Base-by-base conservation (phyloP, 2,329 filamentous ascomycete species). In the Trichoderma koningiopsis region DNA sequence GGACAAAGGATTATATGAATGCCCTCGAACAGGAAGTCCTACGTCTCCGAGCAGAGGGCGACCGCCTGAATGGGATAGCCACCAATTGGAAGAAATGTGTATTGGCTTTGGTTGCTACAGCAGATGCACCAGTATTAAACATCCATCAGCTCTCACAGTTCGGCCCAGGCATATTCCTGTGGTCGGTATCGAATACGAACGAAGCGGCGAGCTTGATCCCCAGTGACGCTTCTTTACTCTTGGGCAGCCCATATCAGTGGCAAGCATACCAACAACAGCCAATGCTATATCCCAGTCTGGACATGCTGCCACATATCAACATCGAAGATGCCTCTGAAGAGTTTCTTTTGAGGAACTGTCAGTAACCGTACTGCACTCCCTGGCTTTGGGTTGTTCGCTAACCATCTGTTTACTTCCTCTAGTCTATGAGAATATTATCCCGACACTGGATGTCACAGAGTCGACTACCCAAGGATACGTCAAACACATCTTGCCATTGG, bases 1-100 rank as follows among this genome's bases (percentile, higher is more conserved):
- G 61, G 35, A 64, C 61, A 64, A 64, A 64, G 33, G 61, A 64
- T 52, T 64, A 64, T 8, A 64, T 64, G 61, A 53, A 64, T 56
- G 61, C 61, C 1, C 49, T 64, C 19, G 61, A 64, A 19, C 61
- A 64, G 40, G 61, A 64, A 27, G 61, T 64, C 61, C 33, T 56
- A 22, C 61, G 61, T 56, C 61, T 64, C 33, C 61, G 61, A 64
- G 47, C 49, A 64, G 61, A 64, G 33, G 61, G 61, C 14, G 61
- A 64, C 14, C 49, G 61, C 11, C 24, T 64, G 22, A 64, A 56
- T 24, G 49, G 55, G 49, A 56, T 64, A 55, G 61, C 61, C n/a
- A 64, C 49, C 24, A 56, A 64, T 24, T 64, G 61, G 61, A 64
- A 43, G 61, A 64, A 56, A 29, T 64, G 61, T 31, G 61, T 35